A percentile compares a stretch with the other conserved stretches of the same genome.
Conservation (phyloP, 176 grass and related monocot genomes). For the Themeda triandra region DNA sequence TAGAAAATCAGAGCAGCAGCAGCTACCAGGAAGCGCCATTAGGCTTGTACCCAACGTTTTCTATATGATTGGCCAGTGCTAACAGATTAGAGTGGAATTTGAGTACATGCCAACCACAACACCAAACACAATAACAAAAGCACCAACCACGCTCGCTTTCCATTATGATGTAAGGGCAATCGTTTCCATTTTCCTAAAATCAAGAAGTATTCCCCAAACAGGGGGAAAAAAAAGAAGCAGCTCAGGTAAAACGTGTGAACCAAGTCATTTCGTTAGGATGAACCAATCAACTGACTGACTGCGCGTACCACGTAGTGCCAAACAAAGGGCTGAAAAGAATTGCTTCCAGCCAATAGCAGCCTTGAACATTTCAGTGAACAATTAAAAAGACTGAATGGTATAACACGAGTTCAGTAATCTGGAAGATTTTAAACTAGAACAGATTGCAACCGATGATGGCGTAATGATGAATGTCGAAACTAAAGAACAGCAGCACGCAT, state of each 20-base stretch:
- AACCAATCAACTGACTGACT: neutral
- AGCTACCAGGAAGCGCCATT: neutral
- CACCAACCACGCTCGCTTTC: slow-evolving; percentile 11
- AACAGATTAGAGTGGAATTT: slow-evolving; percentile 20
- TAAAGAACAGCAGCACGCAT: neutral
- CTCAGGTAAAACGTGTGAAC: neutral
- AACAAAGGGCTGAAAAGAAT: neutral
- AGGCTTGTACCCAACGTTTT: neutral
- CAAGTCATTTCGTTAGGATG: neutral
- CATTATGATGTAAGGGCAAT: neutral
- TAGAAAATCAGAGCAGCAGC: neutral
- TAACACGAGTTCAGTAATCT: neutral
- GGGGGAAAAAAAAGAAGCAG: neutral
- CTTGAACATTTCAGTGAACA: neutral
- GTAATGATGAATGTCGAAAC: neutral
- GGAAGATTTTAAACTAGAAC: neutral
- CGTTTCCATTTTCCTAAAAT: neutral
- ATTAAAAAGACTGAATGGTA: too few relatives aligned
- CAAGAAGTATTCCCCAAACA: neutral
- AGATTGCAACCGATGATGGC: neutral
- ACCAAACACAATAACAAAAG: slow-evolving; percentile 33
- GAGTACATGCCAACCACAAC: slow-evolving; percentile 17
- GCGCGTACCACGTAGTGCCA: neutral
- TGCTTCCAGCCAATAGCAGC: neutral
- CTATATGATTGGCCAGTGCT: neutral